Conservation (phyloP, 495 filamentous ascomycete species). For the Penicillium samsonianum region DNA sequence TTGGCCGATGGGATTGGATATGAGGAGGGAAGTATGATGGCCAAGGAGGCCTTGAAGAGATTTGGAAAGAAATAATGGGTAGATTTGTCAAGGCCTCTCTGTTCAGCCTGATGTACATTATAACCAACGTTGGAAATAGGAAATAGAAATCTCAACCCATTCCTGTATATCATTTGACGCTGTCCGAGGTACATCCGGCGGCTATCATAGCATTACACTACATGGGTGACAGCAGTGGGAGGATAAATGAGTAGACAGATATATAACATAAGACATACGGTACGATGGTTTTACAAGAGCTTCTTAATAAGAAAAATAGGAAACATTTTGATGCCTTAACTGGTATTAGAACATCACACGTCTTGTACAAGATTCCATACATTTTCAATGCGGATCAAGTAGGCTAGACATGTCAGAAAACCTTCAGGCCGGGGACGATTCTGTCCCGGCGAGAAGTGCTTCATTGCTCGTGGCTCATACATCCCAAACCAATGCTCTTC, state of each 20-base stretch:
- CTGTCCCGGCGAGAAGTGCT: constrained; percentile 33
- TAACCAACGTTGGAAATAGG: constrained; percentile 8
- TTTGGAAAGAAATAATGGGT: constrained; percentile 34
- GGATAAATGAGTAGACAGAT: neutral
- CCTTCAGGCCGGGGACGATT: constrained; percentile 23
- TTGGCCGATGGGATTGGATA: constrained; percentile 65
- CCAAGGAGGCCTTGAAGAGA: constrained; percentile 50
- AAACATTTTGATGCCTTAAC: constrained; percentile 44
- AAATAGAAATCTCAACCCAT: constrained; percentile 14
- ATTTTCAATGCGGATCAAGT: constrained; percentile 39
- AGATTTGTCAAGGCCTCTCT: neutral
- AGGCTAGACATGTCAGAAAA: constrained; percentile 46
- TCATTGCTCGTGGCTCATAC: constrained; percentile 56
- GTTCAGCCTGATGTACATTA: constrained; percentile 24
- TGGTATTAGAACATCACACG: constrained; percentile 50
- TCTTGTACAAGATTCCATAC: constrained; percentile 41
- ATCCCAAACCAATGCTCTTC: constrained; percentile 49
- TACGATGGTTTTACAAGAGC: constrained; percentile 7
- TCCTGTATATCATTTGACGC: constrained; percentile 3
- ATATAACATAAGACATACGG: neutral
- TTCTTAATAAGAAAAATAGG: constrained; percentile 28
- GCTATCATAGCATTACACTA: neutral
- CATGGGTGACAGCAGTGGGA: neutral
- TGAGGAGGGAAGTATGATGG: constrained; percentile 61
- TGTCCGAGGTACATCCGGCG: neutral